Base-by-base conservation (phyloP, 129 eudicot species). In the Gnaphalium uliginosum region DNA sequence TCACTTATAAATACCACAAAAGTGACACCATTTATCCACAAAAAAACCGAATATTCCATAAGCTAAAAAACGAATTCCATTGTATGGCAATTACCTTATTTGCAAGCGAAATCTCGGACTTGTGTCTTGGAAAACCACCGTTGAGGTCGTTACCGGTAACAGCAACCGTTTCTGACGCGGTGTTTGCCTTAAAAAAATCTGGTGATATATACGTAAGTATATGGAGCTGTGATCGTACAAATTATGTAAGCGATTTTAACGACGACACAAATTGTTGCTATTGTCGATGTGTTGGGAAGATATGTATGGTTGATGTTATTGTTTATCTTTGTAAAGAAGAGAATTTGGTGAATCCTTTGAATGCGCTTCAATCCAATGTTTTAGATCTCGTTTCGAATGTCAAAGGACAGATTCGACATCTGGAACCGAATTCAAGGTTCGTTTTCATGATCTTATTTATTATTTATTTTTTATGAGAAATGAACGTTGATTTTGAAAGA, bases 121-220 rank as follows among this genome's bases (percentile, higher is more conserved):
- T 93, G 75, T 93, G 98, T 81, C 85, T 93, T 27, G 98, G 98
- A 35, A 93, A 93, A 83, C 96, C 98, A 54, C 84, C 87, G 68
- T 46, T 90, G 69, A 82, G 85, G 84, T 71, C 86, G 66, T 74
- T 93, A 29, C 72, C 96, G 21, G 66, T 57, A 43, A 30, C 80
- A 69, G 84, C 96, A 72, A 86, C 92, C 78, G 71, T 93, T 61
- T 57, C 85, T 13, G 96, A 86, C 72, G 89, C 92, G 27, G 56
- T 90, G 46, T 50, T 85, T 59, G 83, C 87, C 26, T 68, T 93
- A 35, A 90, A 83, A 51, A 74, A 69, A 25, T 90, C 92, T 48
- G 86, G 92, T 4, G 92, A 88, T 21, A 69, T 72, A 75, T 70
- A 90, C 59, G 72, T 90, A 24, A 86, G 89, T 83, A 83, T 93